A percentile compares a stretch with the other conserved stretches of the same genome.
Conservation (phyloP, 2,329 filamentous ascomycete species). For the Zymoseptoria passerinii region DNA sequence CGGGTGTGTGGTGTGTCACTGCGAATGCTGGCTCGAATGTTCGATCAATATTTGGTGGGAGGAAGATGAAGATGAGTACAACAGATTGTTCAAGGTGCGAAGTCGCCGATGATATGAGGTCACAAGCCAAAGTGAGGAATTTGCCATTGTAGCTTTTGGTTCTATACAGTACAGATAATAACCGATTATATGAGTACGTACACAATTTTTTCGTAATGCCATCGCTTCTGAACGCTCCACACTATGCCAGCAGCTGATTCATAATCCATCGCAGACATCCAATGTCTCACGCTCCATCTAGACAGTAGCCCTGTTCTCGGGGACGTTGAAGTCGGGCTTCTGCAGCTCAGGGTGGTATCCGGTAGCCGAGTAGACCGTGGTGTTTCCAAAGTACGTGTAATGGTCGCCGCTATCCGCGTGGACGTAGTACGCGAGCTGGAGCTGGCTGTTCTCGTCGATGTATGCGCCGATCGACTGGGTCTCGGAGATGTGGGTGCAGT, state of each 20-base stretch:
- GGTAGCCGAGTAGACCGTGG: conserved; percentile 18
- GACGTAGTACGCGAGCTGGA: conserved; percentile 17
- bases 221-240: background rate
- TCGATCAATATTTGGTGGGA: too few relatives aligned
- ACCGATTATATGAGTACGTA: background rate
- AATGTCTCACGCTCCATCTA: background rate
- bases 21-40: too few relatives aligned
- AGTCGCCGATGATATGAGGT: too few relatives aligned
- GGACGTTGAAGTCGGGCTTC: conserved; percentile 12
- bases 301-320: conserved; percentile 9
- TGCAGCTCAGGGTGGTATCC: conserved; percentile 14
- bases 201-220: background rate
- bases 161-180: too few relatives aligned
- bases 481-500: conserved; percentile 15
- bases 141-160: too few relatives aligned
- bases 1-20: too few relatives aligned
- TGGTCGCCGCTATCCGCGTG: background rate
- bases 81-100: too few relatives aligned
- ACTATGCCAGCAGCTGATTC: background rate
- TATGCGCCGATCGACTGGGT: conserved; percentile 13
- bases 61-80: too few relatives aligned
- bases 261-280: background rate
- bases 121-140: too few relatives aligned
- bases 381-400: conserved; percentile 16
- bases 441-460: conserved; percentile 13